A percentile compares a stretch with the other conserved stretches of the same genome.
These are phyloP conservation scores for Aspergillus pseudoglaucus DNA, from an alignment of 2,329 filamentous ascomycete genomes.

Conservation along the genomic window DNA sequence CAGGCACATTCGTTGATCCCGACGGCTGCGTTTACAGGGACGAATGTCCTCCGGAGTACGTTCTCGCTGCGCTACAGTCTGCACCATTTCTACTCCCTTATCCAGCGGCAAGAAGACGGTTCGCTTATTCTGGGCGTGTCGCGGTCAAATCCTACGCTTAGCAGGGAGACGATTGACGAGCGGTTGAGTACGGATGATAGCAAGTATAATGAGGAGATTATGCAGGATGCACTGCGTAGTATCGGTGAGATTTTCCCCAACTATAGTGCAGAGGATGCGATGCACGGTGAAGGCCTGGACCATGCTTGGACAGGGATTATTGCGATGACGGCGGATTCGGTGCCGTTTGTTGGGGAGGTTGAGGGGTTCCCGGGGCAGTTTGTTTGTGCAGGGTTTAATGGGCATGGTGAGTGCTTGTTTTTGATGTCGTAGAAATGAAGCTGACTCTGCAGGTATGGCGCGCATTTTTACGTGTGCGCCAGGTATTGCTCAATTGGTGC, in stretches of 20 bases:
- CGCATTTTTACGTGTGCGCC: constrained; percentile 47
- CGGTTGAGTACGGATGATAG: constrained; percentile 36
- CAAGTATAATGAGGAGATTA: constrained; percentile 35
- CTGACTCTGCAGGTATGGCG: constrained; percentile 18
- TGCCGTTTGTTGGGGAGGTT: constrained; percentile 42
- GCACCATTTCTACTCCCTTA: constrained; percentile 46
- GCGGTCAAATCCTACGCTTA: constrained; percentile 36
- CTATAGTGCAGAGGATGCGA: constrained; percentile 3
- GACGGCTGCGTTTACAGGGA: constrained; percentile 28
- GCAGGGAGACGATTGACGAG: constrained; percentile 20
- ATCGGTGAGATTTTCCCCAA: constrained; percentile 33
- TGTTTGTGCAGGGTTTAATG: constrained; percentile 47
- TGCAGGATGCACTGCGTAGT: constrained; percentile 30
- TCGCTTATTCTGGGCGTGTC: constrained; percentile 41
- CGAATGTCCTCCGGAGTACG: constrained; percentile 31
- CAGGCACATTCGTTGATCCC: constrained; percentile 43
- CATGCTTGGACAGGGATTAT: constrained; percentile 46
- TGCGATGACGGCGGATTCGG: constrained; percentile 42
- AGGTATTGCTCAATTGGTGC: constrained; percentile 38
- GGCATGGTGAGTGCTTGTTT: constrained; percentile 29
- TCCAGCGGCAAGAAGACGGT: constrained; percentile 40
- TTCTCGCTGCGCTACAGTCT: constrained; percentile 43
- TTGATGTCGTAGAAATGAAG: not conserved
- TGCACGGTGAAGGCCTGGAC: constrained; percentile 40
- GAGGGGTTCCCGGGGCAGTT: constrained; percentile 39